Evolutionary conservation across 768 basidiomycete genomes (phyloP).

Genomic region (Phanerochaete carnosa): DNA sequence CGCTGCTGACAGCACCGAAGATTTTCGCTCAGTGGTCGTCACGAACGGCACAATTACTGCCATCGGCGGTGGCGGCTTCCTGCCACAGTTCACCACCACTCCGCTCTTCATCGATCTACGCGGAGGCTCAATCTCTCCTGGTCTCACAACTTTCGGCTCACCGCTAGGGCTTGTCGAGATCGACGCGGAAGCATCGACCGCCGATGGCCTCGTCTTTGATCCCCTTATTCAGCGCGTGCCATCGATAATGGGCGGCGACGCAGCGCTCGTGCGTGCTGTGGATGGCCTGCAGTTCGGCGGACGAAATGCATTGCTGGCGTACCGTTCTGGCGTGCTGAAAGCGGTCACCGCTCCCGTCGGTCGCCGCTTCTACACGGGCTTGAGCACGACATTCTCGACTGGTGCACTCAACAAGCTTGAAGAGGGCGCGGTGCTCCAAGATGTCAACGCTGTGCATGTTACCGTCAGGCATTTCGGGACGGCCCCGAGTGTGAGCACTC

Average conservation of each 20-base stretch:
- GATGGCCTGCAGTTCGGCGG: slow-evolving; percentile 55
- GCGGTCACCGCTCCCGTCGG: slow-evolving; percentile 36
- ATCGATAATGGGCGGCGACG: slow-evolving; percentile 37
- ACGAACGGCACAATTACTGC: slow-evolving; percentile 46
- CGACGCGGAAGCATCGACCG: slow-evolving; percentile 49
- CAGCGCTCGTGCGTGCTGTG: slow-evolving; percentile 52
- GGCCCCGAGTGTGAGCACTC: slow-evolving; percentile 63
- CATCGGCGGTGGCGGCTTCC: slow-evolving; percentile 36
- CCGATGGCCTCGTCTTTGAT: slow-evolving; percentile 58
- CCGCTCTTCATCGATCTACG: slow-evolving; percentile 46
- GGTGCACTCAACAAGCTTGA: slow-evolving; percentile 39
- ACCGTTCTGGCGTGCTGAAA: slow-evolving; percentile 44
- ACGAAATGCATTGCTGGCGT: slow-evolving; percentile 38
- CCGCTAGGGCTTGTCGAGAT: slow-evolving; percentile 66
- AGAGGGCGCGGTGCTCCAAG: slow-evolving; percentile 39
- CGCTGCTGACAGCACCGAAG: neutral
- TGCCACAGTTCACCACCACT: slow-evolving; percentile 3
- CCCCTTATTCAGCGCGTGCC: slow-evolving; percentile 40
- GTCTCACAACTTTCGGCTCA: slow-evolving; percentile 62
- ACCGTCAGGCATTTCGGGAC: slow-evolving; percentile 40
- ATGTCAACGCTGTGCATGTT: slow-evolving; percentile 38
- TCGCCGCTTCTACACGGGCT: slow-evolving; percentile 33
- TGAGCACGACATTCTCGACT: slow-evolving; percentile 41
- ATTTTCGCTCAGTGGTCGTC: slow-evolving; percentile 41
- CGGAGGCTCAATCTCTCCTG: slow-evolving; percentile 61